Evolutionary conservation across 2,329 filamentous ascomycete species (phyloP).

Genomic region (Fusarium illudens): DNA sequence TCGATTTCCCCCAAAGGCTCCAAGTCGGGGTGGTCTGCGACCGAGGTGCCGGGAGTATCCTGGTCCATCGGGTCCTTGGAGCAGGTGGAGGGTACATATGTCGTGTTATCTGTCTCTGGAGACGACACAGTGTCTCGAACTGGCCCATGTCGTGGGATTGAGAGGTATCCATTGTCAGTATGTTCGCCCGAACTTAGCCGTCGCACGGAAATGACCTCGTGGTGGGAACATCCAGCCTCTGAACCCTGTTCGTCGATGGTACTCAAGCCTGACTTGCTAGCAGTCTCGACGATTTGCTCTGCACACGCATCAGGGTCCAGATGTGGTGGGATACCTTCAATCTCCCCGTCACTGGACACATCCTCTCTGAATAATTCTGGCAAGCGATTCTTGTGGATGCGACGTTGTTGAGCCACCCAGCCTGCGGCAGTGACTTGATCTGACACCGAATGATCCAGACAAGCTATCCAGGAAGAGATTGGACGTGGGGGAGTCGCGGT

Average conservation of each 20-base stretch:
- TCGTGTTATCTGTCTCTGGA: background rate
- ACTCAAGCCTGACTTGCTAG: slow-evolving; percentile 3
- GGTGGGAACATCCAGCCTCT: slow-evolving; percentile 12
- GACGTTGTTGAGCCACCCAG: slow-evolving; percentile 20
- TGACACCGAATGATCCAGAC: background rate
- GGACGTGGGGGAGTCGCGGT: background rate
- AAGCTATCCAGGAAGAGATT: background rate
- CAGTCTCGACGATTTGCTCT: background rate
- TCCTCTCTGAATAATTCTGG: background rate
- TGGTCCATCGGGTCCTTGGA: background rate
- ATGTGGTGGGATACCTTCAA: background rate
- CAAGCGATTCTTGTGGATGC: background rate
- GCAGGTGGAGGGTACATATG: background rate
- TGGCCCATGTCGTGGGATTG: background rate
- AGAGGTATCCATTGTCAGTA: background rate
- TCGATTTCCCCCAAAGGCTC: background rate
- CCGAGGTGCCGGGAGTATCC: slow-evolving; percentile 12
- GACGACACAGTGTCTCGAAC: background rate
- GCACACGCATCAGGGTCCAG: background rate
- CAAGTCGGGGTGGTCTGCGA: background rate
- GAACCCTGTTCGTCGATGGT: slow-evolving; percentile 20
- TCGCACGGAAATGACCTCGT: background rate
- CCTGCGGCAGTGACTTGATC: slow-evolving; percentile 21
- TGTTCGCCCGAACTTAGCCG: background rate
- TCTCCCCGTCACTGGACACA: background rate